A percentile compares a stretch with the other conserved stretches of the same genome.
Evolutionary conservation across 2,329 filamentous ascomycete species (phyloP).

Genomic region (Hymenoscyphus occultus): DNA sequence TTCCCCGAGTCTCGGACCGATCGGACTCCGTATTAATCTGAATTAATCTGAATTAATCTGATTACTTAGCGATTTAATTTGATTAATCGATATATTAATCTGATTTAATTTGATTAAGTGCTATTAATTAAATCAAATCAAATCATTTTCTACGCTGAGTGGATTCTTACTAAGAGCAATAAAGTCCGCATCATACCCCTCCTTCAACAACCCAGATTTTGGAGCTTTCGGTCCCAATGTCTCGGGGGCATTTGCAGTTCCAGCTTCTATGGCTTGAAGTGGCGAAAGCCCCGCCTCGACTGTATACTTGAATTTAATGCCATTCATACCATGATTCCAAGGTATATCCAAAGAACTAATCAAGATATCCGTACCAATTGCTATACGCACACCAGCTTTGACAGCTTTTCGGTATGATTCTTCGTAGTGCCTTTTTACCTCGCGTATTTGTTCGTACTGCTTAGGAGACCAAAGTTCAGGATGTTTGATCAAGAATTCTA

Average conservation of each 20-base stretch:
- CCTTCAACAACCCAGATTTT: slow-evolving; percentile 43
- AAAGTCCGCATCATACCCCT: slow-evolving; percentile 47
- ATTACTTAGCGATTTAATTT: too few relatives aligned
- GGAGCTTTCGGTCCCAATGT: slow-evolving; percentile 45
- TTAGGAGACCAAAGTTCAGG: slow-evolving; percentile 32
- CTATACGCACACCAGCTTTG: slow-evolving; percentile 44
- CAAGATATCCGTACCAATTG: slow-evolving; percentile 46
- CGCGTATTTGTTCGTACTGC: slow-evolving; percentile 24
- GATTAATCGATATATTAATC: too few relatives aligned
- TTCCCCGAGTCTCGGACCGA: too few relatives aligned
- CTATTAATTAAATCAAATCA: too few relatives aligned
- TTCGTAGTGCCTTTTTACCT: background rate
- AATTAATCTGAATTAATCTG: too few relatives aligned
- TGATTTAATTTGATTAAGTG: too few relatives aligned
- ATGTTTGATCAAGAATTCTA: slow-evolving; percentile 40
- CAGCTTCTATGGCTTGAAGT: slow-evolving; percentile 50
- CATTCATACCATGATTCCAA: slow-evolving; percentile 42
- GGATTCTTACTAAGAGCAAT: slow-evolving; percentile 45
- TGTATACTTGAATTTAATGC: slow-evolving; percentile 46
- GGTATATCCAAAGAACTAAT: slow-evolving; percentile 35
- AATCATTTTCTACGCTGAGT: slow-evolving; percentile 24
- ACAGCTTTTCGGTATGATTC: slow-evolving; percentile 43
- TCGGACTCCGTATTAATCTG: too few relatives aligned
- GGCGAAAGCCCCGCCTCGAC: slow-evolving; percentile 49
- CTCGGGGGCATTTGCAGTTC: slow-evolving; percentile 46